Conservation (phyloP, 495 filamentous ascomycete species). For the Xylaria sp. region DNA sequence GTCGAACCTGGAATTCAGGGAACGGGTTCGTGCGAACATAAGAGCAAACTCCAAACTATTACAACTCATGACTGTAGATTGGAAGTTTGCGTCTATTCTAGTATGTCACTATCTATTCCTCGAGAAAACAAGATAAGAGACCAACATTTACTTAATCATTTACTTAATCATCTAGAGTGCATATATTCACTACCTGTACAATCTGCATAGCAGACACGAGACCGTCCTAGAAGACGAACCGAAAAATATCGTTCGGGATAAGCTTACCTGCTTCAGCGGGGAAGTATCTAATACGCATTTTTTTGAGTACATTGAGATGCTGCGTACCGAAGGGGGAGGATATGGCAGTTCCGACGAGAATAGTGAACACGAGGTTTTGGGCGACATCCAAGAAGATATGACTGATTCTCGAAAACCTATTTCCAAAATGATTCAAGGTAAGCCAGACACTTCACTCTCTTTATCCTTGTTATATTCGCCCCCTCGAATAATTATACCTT, state of each 20-base stretch:
- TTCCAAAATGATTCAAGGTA: neutral
- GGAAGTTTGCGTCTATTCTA: constrained; percentile 14
- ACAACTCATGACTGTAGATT: constrained; percentile 14
- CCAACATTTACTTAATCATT: too few relatives aligned
- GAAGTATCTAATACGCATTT: neutral
- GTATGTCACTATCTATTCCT: neutral
- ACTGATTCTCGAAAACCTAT: neutral
- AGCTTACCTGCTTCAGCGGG: neutral
- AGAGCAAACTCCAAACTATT: constrained; percentile 11
- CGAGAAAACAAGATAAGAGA: neutral
- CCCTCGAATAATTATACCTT: neutral
- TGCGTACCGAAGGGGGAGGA: constrained; percentile 11
- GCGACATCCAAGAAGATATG: neutral
- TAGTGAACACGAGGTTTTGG: neutral
- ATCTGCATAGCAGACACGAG: neutral
- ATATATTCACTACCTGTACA: constrained; percentile 13
- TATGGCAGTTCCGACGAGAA: constrained; percentile 6
- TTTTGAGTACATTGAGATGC: constrained; percentile 7
- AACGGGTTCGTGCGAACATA: neutral
- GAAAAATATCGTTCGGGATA: neutral
- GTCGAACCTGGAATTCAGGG: neutral
- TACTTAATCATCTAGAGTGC: neutral
- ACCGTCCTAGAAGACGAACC: constrained; percentile 1
- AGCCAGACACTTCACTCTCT: neutral
- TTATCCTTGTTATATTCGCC: neutral